These are phyloP conservation scores for Fusarium gaditjirri DNA, from an alignment of 2,329 filamentous ascomycete species.

Conservation along the genomic window DNA sequence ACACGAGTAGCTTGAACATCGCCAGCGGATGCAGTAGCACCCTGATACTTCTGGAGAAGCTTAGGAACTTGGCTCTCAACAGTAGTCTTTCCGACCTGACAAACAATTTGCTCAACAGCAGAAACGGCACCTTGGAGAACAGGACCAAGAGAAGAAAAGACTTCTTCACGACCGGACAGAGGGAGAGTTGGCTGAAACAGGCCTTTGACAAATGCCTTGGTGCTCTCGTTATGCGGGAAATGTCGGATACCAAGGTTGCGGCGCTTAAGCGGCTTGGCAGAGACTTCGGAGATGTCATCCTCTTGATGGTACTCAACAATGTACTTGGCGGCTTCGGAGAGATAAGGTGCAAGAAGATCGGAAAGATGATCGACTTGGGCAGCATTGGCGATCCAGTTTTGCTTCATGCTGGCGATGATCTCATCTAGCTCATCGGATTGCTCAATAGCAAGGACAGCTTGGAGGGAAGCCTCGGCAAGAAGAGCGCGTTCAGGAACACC, in stretches of 20 bases:
- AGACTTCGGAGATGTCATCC: neutral
- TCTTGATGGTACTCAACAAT: constrained; percentile 9
- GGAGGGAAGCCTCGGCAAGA: constrained; percentile 16
- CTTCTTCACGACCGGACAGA: constrained; percentile 13
- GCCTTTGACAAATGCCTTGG: constrained; percentile 22
- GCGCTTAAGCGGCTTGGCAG: neutral
- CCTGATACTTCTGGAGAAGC: neutral
- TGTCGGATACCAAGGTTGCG: constrained; percentile 7
- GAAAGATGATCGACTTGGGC: constrained; percentile 13
- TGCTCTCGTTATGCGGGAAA: neutral
- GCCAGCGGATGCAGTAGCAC: neutral
- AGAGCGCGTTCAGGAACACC: neutral
- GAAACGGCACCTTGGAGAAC: constrained; percentile 11
- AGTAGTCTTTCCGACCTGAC: neutral
- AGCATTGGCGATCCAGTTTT: constrained; percentile 22
- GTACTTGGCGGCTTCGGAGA: constrained; percentile 3
- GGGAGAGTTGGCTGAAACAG: constrained; percentile 25
- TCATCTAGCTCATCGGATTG: constrained; percentile 29
- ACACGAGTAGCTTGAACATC: constrained; percentile 11
- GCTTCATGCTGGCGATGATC: constrained; percentile 24
- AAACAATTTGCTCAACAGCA: constrained; percentile 9
- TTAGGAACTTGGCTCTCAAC: neutral
- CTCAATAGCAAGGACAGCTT: constrained; percentile 25
- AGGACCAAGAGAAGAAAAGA: constrained; percentile 25
- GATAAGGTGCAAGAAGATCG: constrained; percentile 10